Evolutionary conservation across 2,329 filamentous ascomycete genomes (phyloP), one percentile per base, ranked within the genome.

Genomic region (Coniochaeta pulveracea): DNA sequence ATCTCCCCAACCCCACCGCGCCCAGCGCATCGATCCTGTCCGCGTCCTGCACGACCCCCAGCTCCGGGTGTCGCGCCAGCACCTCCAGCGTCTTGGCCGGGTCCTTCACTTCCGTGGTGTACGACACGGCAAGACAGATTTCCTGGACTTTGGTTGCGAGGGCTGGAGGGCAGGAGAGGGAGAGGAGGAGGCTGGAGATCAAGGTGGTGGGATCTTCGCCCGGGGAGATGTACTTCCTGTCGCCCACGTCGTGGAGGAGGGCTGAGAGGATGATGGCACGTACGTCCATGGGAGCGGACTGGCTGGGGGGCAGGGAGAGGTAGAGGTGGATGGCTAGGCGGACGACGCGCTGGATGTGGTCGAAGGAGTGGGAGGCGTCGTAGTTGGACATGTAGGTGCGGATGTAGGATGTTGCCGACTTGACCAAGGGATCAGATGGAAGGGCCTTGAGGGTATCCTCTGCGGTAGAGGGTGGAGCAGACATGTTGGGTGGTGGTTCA

Each of bases 11-110:
- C 1, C 89, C 89, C 19, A 95, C 72, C 0, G 83, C 85, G 1
- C 88, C 89, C 32, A 95, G 77, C 4, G 86, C 83, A 57, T 96
- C 89, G n/a, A 96, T 63, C 6, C 88, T 69, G 60, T 95, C 89
- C 4, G 88, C 88, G 55, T 95, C 89, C 58, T 95, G 88, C 19
- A 95, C 85, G 30, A 93, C 72, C 0, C 75, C 86, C 21, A 91
- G 61, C 54, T 91, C 85, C 1, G 84, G 84, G 51, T 82, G 63
- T 19, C 58, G 49, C 5, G 50, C 51, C n/a, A 93, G 62, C n/a
- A 88, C 62, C 2, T 59, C 55, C n/a, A 55, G 55, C 7, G 85
- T 76, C 10, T 59, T 56, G 5, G 56, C 58, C 1, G 80, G 78
- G 47, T 86, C 65, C 45, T 70, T 72, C 31, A 72, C 62, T 56